Evolutionary conservation across 116 monocot genomes (phyloP), one percentile per base, ranked within the genome.

Genomic region (Trichopus zeylanicus): DNA sequence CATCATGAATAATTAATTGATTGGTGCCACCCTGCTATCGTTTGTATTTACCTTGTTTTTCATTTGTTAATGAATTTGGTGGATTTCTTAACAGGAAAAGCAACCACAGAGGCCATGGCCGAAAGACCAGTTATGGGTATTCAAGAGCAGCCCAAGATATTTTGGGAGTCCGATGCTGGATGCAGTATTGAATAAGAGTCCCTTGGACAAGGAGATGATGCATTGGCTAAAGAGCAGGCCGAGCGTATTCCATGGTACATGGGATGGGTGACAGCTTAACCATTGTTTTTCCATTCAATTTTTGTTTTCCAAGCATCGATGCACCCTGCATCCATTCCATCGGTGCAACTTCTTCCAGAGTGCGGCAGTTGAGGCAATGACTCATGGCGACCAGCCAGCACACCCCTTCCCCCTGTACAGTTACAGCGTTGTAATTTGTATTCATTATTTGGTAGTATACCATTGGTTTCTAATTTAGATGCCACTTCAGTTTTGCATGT

Each of bases 151-250:
- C 34, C 82, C 82, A 2, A 78, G 56, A 59, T 55, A 78, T 66
- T 78, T 91, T 61, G 98, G 85, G 25, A 92, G 88, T 72, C 98
- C 98, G 4, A 92, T 98, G 98, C 53, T 98, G 61, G 98, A 98
- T 51, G 72, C 80, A 34, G 78, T 92, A n/a, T 67, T 98, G 64
- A 71, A 73, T 69, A 79, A 73, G n/a, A 61, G 73, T 57, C 71
- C 85, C 20, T 66, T 98, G 67, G 92, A 98, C 65, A 85, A 63
- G 67, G 98, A 98, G 53, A 84, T 98, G 85, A 53, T 98, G 66
- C 87, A 92, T 26, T 98, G 98, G 98, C 76, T 98, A 26, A 91
- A 73, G 65, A 78, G 55, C 42, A 62, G 98, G 31, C 73, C 77
- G 6, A 65, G 52, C 29, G 70, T 98, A 34, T 90, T 81, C 70